phyloP scores from a whole-genome alignment of 306 rosid species.

The Nissolia schottii region DNA sequence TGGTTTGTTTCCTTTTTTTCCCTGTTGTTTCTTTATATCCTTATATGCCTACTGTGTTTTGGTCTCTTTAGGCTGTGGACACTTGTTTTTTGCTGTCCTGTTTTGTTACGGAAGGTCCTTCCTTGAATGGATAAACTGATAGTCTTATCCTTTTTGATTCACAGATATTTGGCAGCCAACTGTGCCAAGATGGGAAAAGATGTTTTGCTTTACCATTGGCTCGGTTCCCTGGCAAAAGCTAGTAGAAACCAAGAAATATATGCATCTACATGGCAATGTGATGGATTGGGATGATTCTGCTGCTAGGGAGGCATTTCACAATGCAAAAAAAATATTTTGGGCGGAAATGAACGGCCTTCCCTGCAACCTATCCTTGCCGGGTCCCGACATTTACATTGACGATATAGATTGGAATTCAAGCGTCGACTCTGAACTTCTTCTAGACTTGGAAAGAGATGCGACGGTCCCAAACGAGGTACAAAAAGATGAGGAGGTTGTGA shows the following conservation, averaged over 20 bases:
- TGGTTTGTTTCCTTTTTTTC: not conserved
- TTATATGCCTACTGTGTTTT: not conserved
- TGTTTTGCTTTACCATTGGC: constrained; percentile 46
- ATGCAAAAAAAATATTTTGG: constrained; percentile 58
- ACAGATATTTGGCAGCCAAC: constrained; percentile 35
- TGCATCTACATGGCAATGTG: constrained; percentile 40
- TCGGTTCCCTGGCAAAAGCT: constrained; percentile 56
- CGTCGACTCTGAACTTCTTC: constrained; percentile 42
- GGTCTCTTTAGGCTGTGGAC: not conserved
- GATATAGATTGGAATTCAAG: constrained; percentile 51
- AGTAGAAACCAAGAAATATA: constrained; percentile 49
- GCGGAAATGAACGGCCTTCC: constrained; percentile 41
- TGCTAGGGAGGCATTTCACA: constrained; percentile 53
- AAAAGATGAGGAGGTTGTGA: constrained; percentile 25
- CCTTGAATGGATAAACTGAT: not conserved
- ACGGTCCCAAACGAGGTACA: not conserved
- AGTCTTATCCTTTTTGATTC: not conserved
- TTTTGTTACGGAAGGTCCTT: not conserved
- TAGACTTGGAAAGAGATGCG: constrained; percentile 51
- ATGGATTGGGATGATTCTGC: constrained; percentile 67
- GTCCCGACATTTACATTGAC: constrained; percentile 50
- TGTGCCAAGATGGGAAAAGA: constrained; percentile 65
- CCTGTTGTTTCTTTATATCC: not conserved
- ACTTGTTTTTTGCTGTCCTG: not conserved
- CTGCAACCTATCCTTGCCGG: constrained; percentile 47